Base-by-base conservation (phyloP, 179 eudicot species). In the Beta corolliflora region DNA sequence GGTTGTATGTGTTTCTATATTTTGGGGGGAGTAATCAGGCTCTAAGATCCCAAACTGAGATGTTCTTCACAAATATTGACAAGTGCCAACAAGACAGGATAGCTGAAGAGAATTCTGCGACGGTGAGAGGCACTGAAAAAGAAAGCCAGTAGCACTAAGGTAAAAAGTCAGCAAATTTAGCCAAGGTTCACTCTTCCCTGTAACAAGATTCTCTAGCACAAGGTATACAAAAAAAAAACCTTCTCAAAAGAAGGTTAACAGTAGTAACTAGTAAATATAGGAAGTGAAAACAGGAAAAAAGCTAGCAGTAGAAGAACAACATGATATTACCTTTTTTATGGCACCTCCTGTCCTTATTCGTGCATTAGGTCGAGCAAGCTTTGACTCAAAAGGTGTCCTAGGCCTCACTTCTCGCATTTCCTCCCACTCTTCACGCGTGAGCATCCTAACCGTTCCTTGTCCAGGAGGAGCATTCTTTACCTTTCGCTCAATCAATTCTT, bases 361-460 rank as follows among this genome's bases (percentile, higher is more conserved):
- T 76, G 98, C 98, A 84, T 93, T 93, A 74, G 98, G 93, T 76
- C 95, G 97, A 75, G 98, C 93, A 71, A 95, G 93, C 85, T 91
- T 91, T 52, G 98, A 95, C 81, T 95, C 98, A 85, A 95, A 95
- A 55, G 98, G 98, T 74, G 98, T 95, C 80, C 97, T 89, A 71
- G 98, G 98, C 84, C 97, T 85, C 69, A 93, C 87, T 81, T 95
- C 98, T 77, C 89, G 90, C 25, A 93, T 86, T 79, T 86, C 88
- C 50, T 92, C 98, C 98, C 98, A 95, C 78, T 95, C 98, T 84
- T 95, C 98, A 69, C 88, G 93, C 61, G 84, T 88, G 67, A 95
- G 93, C 97, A 95, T 95, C 86, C 98, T 89, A 55, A 95, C 93
- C 4, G 94, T 91, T 71, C 98, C 98, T 80, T 90, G 95, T 72